Evolutionary conservation across 331 rosid species (phyloP).

Genomic region (Saraca asoca): DNA sequence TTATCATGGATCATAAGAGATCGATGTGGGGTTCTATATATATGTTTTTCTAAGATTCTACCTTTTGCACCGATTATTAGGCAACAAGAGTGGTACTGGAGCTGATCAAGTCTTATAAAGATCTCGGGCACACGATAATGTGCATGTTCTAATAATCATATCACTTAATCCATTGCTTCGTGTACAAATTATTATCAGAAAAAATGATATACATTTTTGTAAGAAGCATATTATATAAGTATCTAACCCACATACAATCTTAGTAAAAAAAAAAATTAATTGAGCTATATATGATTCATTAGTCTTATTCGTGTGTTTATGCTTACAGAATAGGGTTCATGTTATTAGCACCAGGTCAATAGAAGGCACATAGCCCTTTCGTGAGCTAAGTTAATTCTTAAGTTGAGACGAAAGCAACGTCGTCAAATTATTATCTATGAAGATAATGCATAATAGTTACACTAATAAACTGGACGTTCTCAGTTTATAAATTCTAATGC

Average conservation of each 20-base stretch:
- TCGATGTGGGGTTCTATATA: slow-evolving; percentile 26
- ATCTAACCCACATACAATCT: slow-evolving; percentile 30
- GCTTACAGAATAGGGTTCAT: too few species aligned
- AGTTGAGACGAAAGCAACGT: background rate
- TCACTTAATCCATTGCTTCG: slow-evolving; percentile 47
- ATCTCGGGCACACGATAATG: slow-evolving; percentile 46
- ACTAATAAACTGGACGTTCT: slow-evolving; percentile 11
- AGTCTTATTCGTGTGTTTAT: too few species aligned
- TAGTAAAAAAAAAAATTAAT: slow-evolving; percentile 4
- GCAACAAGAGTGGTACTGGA: slow-evolving; percentile 52
- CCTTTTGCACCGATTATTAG: slow-evolving; percentile 44
- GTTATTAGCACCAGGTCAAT: too few species aligned
- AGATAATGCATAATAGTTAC: background rate
- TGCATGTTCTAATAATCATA: slow-evolving; percentile 37
- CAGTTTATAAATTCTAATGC: background rate
- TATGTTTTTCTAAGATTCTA: slow-evolving; percentile 37
- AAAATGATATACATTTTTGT: too few species aligned
- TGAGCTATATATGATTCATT: too few species aligned
- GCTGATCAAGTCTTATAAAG: slow-evolving; percentile 52
- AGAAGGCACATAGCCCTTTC: background rate
- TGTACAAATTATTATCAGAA: slow-evolving; percentile 38
- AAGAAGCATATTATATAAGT: slow-evolving; percentile 28
- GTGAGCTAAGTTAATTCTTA: background rate
- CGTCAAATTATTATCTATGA: background rate
- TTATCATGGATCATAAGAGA: slow-evolving; percentile 20